Evolutionary conservation across 2,329 filamentous ascomycete species (phyloP), one percentile per base, ranked within the genome.

Genomic region (Fusarium secorum): DNA sequence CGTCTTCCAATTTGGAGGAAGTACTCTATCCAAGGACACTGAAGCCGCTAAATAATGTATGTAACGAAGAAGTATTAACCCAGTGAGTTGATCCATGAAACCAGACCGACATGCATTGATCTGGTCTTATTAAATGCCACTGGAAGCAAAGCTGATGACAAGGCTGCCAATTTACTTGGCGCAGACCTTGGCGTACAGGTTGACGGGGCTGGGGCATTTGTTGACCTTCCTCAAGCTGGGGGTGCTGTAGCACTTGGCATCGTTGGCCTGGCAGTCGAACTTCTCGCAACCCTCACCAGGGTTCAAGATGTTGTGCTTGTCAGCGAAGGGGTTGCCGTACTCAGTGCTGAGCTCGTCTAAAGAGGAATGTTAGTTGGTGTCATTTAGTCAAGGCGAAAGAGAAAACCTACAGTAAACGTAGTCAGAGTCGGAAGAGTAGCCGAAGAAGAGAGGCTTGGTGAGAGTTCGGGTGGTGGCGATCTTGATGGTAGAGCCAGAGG

Each of bases 401-500:
- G 35, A 30, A 35, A 2, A 76, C 80, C 76, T 66, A 82, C 80
- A 84, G 76, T 83, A 83, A 56, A 78, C 79, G 39, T 80, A 78
- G 74, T 82, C 67, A 4, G 62, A 55, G 51, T 72, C 72, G 66
- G 81, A 83, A 1, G 81, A 83, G 74, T 83, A 83, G 49, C 82
- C 82, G 64, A 83, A 80, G 77, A 83, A 83, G 9, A 84, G 78
- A 3, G 81, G 81, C 28, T 51, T 70, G 53, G 66, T 68, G 11
- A 84, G 78, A 26, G 78, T 79, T 75, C 76, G 81, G 68, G 75
- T 79, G 41, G 72, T 82, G 36, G 79, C 80, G 58, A 84, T 76
- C 77, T 84, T 84, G 48, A 84, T 72, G 52, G 82, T 83, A 54
- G 82, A 83, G 32, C 82, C 82, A 26, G 76, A 61, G 13, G 64